Conservation (phyloP, 2,329 filamentous ascomycete genomes). For the Ascochyta pisi region DNA sequence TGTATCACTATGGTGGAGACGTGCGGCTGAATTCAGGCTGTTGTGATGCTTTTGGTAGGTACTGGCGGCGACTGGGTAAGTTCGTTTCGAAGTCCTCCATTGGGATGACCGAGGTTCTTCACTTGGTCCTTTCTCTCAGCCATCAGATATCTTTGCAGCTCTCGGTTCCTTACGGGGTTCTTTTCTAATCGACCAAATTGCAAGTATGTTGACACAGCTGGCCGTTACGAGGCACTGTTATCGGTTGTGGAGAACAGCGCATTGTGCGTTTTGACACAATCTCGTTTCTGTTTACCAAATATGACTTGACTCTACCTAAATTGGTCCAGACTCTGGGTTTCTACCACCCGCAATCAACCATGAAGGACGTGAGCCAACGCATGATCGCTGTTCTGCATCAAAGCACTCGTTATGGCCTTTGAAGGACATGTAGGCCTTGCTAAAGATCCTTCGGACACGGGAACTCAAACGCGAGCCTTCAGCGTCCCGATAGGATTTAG, state of each 20-base stretch:
- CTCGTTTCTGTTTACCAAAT: too few relatives aligned
- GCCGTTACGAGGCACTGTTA: background rate
- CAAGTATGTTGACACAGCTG: background rate
- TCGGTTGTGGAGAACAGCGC: too few relatives aligned
- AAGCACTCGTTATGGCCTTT: too few relatives aligned
- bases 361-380: too few relatives aligned
- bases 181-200: background rate
- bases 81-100: constrained; percentile 6
- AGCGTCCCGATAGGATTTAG: background rate
- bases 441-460: background rate
- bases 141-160: background rate
- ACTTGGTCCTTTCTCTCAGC: background rate
- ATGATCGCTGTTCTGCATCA: too few relatives aligned
- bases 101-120: background rate
- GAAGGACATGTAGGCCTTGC: background rate
- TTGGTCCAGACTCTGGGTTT: too few relatives aligned
- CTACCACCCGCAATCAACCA: too few relatives aligned
- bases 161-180: background rate
- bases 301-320: too few relatives aligned
- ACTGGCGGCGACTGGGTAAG: background rate
- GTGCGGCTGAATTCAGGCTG: background rate
- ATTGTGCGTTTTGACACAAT: too few relatives aligned
- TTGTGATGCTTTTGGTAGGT: constrained; percentile 7
- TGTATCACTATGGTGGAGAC: background rate
- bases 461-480: background rate